Conservation (phyloP, 1,139 yeast genomes). For the Arxiozyma telluris region DNA sequence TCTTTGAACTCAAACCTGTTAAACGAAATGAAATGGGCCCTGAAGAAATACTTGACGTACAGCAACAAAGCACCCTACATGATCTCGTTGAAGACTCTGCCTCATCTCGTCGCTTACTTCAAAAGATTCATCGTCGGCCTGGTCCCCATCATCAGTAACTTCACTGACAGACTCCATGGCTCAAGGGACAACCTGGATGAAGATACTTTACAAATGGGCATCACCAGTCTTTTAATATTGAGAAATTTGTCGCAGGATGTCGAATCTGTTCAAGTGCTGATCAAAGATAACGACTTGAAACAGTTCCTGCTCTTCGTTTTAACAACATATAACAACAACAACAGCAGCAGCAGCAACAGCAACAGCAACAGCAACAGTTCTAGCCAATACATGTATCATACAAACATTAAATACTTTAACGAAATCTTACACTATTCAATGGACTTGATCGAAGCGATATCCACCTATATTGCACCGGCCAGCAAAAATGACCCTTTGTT, state of each 20-base stretch:
- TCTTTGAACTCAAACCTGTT: conserved; percentile 47
- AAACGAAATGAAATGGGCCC: conserved; percentile 51
- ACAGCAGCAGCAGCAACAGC: neutral
- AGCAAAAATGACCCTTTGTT: conserved; percentile 55
- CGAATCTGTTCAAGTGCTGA: conserved; percentile 70
- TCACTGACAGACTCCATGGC: conserved; percentile 12
- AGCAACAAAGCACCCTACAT: conserved; percentile 31
- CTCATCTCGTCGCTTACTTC: conserved; percentile 24
- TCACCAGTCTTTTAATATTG: conserved; percentile 40
- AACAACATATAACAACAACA: conserved; percentile 14
- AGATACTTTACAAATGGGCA: conserved; percentile 24
- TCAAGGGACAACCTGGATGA: conserved; percentile 16
- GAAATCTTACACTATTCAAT: conserved; percentile 65
- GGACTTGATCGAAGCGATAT: conserved; percentile 77
- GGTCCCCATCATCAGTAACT: conserved; percentile 16
- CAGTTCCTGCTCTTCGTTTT: conserved; percentile 31
- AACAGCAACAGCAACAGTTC: neutral
- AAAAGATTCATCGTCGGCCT: conserved; percentile 17
- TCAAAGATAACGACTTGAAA: conserved; percentile 45
- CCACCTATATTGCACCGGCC: conserved; percentile 74
- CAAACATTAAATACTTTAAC: conserved; percentile 19
- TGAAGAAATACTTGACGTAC: conserved; percentile 34
- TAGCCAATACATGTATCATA: neutral
- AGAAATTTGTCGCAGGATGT: conserved; percentile 79
- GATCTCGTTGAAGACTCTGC: conserved; percentile 24